A percentile compares a stretch with the other conserved stretches of the same genome.
Evolutionary conservation across 805 yeast genomes (phyloP).

Genomic region (Yamadazyma sp.): DNA sequence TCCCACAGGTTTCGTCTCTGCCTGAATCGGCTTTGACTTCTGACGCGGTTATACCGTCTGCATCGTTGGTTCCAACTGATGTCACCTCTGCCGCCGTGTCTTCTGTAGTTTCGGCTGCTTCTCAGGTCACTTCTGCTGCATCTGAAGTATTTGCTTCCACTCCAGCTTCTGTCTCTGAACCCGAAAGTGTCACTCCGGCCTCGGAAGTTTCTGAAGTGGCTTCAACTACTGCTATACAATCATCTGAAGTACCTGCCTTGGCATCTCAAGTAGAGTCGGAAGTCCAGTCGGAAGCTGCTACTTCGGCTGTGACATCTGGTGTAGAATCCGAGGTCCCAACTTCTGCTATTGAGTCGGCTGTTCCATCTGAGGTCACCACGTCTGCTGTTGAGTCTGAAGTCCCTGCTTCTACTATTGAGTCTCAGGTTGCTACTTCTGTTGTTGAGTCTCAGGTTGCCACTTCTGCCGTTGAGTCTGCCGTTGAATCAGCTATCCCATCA

Average conservation of each 20-base stretch:
- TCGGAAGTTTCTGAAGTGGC: too few relatives aligned
- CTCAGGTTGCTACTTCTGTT: constrained; percentile 8
- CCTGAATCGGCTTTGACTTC: constrained; percentile 5
- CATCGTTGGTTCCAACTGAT: background rate
- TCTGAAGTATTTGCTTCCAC: too few relatives aligned
- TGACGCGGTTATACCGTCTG: constrained; percentile 3
- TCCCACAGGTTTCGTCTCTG: background rate
- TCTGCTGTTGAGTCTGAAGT: constrained; percentile 4
- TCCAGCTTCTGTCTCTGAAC: too few relatives aligned
- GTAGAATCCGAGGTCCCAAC: too few relatives aligned
- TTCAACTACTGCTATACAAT: too few relatives aligned
- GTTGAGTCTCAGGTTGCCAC: constrained; percentile 3
- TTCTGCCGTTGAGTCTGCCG: constrained; percentile 4
- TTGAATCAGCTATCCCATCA: constrained; percentile 4
- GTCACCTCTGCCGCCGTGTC: constrained; percentile 1
- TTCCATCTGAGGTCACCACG: constrained; percentile 2
- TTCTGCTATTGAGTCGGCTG: background rate
- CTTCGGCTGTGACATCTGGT: too few relatives aligned
- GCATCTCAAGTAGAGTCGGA: too few relatives aligned
- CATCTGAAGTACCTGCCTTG: too few relatives aligned
- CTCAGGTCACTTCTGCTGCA: constrained; percentile 5
- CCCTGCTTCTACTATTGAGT: background rate
- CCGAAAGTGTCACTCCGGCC: too few relatives aligned
- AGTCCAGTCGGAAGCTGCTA: too few relatives aligned
- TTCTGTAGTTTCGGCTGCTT: background rate